Conservation (phyloP, 202 grass and related monocot species). For the Elaeis oleifera region DNA sequence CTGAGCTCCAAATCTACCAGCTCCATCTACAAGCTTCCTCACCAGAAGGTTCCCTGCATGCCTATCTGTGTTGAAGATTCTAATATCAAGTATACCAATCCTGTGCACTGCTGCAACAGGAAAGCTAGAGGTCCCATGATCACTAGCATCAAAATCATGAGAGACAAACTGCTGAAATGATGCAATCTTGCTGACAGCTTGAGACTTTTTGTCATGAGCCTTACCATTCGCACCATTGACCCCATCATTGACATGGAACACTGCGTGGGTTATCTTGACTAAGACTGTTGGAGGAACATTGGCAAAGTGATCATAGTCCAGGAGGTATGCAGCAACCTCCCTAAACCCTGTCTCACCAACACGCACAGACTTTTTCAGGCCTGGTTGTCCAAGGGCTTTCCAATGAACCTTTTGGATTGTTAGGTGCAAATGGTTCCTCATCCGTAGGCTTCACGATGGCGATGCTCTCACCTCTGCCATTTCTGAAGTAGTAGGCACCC, state of each 20-base stretch:
- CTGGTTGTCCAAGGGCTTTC: constrained; percentile 71
- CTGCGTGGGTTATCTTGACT: constrained; percentile 73
- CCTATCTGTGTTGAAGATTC: constrained; percentile 88
- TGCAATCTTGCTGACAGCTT: constrained; percentile 69
- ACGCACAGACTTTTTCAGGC: constrained; percentile 73
- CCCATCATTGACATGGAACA: constrained; percentile 57
- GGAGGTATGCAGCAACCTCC: constrained; percentile 81
- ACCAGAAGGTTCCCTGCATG: constrained; percentile 79
- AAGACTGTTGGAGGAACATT: constrained; percentile 76
- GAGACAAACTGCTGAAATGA: constrained; percentile 78
- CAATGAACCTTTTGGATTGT: constrained; percentile 77
- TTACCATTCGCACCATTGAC: constrained; percentile 27
- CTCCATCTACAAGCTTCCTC: constrained; percentile 46
- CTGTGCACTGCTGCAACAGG: constrained; percentile 72
- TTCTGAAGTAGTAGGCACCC: constrained; percentile 76
- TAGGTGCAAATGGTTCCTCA: constrained; percentile 78
- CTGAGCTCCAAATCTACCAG: constrained; percentile 55
- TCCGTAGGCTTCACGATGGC: constrained; percentile 84
- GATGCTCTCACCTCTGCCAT: constrained; percentile 44
- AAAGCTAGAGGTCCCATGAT: constrained; percentile 74
- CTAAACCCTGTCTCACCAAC: constrained; percentile 90
- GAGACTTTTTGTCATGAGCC: constrained; percentile 36
- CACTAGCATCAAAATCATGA: constrained; percentile 77
- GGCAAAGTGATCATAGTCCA: constrained; percentile 74
- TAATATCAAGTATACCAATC: constrained; percentile 79